Base-by-base conservation (phyloP, 2,329 filamentous ascomycete genomes). In the Laburnicola sp. region DNA sequence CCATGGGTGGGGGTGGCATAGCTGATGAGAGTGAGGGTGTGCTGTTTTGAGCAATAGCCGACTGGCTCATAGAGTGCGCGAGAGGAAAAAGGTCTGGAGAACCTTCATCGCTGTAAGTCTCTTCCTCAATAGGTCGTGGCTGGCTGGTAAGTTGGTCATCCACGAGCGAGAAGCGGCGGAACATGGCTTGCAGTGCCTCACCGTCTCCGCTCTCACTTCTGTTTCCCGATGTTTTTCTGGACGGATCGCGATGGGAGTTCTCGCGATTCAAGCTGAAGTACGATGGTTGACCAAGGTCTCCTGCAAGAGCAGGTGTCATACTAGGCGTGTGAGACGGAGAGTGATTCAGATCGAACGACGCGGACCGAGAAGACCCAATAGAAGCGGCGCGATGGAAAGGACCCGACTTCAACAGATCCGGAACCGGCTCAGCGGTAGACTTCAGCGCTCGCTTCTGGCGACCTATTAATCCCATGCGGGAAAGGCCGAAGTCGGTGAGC, bases 401-500 rank as follows among this genome's bases (percentile, higher is more conserved):
- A 0, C 93, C 92, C 64, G 94, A 86, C 69, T 96, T 97, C 37
- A 97, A 81, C 9, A 99, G 78, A 75, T 99, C 95, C 1, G 94
- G 94, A 1, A 87, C 91, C n/a, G 87, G 85, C 58, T 99, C 93
- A 28, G 86, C 85, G 16, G 16, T 16, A 26, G 85, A 68, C 82
- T 85, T 94, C 41, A 97, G 80, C 22, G 93, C 91, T 64, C 94
- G 86, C 77, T 99, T 97, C 75, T 99, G 94, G 64, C 94, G 89
- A 53, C 94, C 94, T 54, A 99, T 89, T 57, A 99, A 79, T 69
- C 94, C 95, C 93, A 99, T 97, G 26, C 94, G 86, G 9, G 94
- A 99, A 25, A 99, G 80, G 54, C 94, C 94, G 76, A 99, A 99
- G 72, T 99, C 94, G 1, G 95, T 99, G 63, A 99, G 80, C 74